Base-by-base conservation (phyloP, 805 yeast species). In the Teunomyces panamensis region DNA sequence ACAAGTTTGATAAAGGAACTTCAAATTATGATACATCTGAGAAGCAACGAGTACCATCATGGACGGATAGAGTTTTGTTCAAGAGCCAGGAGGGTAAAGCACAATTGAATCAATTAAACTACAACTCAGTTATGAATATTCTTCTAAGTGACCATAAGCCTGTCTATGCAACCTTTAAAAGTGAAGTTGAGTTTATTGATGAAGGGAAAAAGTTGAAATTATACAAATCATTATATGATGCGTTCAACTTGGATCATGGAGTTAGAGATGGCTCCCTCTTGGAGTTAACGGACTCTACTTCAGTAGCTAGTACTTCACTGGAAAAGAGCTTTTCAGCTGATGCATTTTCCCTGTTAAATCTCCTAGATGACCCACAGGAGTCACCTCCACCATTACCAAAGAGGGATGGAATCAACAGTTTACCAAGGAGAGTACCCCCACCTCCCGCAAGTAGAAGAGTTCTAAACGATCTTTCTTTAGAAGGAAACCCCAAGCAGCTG, bases 11-110 rank as follows among this genome's bases (percentile, higher is more conserved):
- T 62, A 86, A 88, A 43, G 95, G 96, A 4, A 85, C 96, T 0
- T 80, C 78, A 42, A 67, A 61, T 2, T 94, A 91, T 62, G 99
- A 94, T 63, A 79, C 96, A 0, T 84, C 95, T 35, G 98, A 92
- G 58, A 94, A 94, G 65, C 84, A 83, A 65, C 79, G 99, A 52
- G 83, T 88, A 9, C 99, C 99, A 1, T 95, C 99, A 0, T 94
- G 99, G 99, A 91, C 98, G 2, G 99, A 94, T 68, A 71, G 99
- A 48, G 49, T 53, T 89, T 69, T 92, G 42, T 84, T 76, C 57
- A 74, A 77, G 49, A 89, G 95, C 33, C 63, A 71, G 3, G 68
- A 68, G 13, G 55, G 52, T 8, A 55, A 50, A 10, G 59, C 54
- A 10, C 44, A 41, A 6, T 57, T 90, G 36, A 67, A 73, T 35